Conservation (phyloP, 805 yeast species). For the Lachancea kluyveri region DNA sequence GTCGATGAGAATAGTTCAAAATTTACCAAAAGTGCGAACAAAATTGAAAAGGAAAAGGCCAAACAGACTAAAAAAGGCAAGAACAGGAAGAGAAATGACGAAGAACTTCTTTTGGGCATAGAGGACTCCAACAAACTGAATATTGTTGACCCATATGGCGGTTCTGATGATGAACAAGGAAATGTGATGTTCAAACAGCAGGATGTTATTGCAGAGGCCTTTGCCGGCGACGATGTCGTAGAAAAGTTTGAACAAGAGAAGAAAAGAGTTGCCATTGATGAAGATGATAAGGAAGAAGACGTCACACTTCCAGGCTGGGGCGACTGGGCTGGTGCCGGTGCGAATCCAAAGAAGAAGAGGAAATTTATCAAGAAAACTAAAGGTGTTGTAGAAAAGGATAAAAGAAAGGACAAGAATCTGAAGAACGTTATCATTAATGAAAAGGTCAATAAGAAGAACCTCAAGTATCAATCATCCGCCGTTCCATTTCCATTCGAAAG, state of each 20-base stretch:
- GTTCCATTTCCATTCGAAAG: slow-evolving; percentile 95
- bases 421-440: slow-evolving; percentile 87
- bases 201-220: slow-evolving; percentile 82
- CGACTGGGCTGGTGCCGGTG: slow-evolving; percentile 80
- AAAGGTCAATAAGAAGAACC: slow-evolving; percentile 71
- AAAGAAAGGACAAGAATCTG: slow-evolving; percentile 71
- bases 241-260: slow-evolving; percentile 74
- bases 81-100: slow-evolving; percentile 32
- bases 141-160: slow-evolving; percentile 43
- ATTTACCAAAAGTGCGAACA: slow-evolving; percentile 41
- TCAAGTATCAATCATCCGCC: slow-evolving; percentile 79
- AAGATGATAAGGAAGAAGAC: slow-evolving; percentile 84
- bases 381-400: slow-evolving; percentile 67
- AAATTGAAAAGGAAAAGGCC: slow-evolving; percentile 33
- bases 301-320: slow-evolving; percentile 97
- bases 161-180: slow-evolving; percentile 39
- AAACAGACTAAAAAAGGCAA: slow-evolving; percentile 20
- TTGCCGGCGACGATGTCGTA: slow-evolving; percentile 95
- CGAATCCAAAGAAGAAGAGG: slow-evolving; percentile 42
- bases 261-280: slow-evolving; percentile 55
- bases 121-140: slow-evolving; percentile 43
- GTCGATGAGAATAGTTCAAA: slow-evolving; percentile 47
- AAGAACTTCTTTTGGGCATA: slow-evolving; percentile 37
- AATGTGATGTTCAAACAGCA: slow-evolving; percentile 64
- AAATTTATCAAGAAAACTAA: slow-evolving; percentile 64